Evolutionary conservation across 306 rosid species (phyloP).

Genomic region (Argentina anserina): DNA sequence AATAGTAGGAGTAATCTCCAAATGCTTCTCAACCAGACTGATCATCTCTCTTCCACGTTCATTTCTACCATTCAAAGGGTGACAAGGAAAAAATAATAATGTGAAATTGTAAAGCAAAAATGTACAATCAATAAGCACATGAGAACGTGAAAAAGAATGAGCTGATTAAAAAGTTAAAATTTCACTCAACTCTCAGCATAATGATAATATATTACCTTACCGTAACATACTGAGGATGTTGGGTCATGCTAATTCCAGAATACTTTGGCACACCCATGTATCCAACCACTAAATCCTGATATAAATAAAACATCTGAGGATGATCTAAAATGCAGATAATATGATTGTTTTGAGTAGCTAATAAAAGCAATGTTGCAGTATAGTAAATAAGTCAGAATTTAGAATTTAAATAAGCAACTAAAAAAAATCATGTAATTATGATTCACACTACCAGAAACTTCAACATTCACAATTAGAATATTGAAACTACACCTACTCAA

Average conservation of each 20-base stretch:
- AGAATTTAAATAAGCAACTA: neutral
- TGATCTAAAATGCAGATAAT: neutral
- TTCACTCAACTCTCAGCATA: neutral
- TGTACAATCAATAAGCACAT: neutral
- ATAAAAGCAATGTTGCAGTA: neutral
- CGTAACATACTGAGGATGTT: slow-evolving; percentile 95
- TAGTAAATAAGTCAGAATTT: too few species aligned
- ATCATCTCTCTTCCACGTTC: slow-evolving; percentile 95
- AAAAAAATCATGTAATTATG: neutral
- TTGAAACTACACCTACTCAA: neutral
- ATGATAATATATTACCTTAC: slow-evolving; percentile 65
- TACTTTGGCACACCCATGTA: slow-evolving; percentile 98
- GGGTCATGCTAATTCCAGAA: slow-evolving; percentile 86
- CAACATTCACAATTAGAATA: slow-evolving; percentile 8
- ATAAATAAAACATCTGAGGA: slow-evolving; percentile 13
- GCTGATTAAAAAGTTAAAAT: neutral
- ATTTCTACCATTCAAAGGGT: slow-evolving; percentile 52
- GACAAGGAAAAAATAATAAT: slow-evolving; percentile 1
- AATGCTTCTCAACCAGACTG: slow-evolving; percentile 54
- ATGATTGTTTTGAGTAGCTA: neutral
- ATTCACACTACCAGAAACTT: neutral
- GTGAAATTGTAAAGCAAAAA: too few species aligned
- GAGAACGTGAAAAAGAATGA: neutral
- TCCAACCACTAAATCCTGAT: slow-evolving; percentile 92
- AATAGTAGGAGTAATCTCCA: slow-evolving; percentile 67